Percentiles rank a stretch among this genome's conserved stretches.
Evolutionary conservation across 1,284 basidiomycete species (phyloP).

Genomic region (Peniophora sp.): DNA sequence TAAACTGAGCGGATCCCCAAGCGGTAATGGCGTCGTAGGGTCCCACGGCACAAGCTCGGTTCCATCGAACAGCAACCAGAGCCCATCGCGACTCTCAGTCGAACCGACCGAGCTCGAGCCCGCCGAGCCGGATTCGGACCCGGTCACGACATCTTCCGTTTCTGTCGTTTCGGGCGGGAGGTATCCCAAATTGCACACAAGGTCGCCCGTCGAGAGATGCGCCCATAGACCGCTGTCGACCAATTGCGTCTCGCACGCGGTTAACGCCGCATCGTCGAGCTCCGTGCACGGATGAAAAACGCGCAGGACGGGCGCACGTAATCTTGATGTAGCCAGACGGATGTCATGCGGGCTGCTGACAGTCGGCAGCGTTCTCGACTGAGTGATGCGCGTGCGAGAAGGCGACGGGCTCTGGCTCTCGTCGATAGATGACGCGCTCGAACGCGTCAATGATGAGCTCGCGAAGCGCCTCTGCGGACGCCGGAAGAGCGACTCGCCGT

Average conservation of each 20-base stretch:
- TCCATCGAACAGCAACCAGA: slow-evolving; percentile 69
- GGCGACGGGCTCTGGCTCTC: slow-evolving; percentile 26
- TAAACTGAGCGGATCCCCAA: slow-evolving; percentile 47
- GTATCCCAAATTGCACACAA: slow-evolving; percentile 72
- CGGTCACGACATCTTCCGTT: slow-evolving; percentile 3
- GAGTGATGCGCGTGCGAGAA: slow-evolving; percentile 10
- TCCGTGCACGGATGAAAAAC: slow-evolving; percentile 64
- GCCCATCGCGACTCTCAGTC: neutral
- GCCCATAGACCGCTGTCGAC: slow-evolving; percentile 56
- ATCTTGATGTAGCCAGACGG: slow-evolving; percentile 46
- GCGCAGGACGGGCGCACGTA: slow-evolving; percentile 63
- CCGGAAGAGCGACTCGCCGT: slow-evolving; percentile 28
- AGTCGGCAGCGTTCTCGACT: slow-evolving; percentile 9
- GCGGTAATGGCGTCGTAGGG: slow-evolving; percentile 41
- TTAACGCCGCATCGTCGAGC: slow-evolving; percentile 40
- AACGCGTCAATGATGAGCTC: slow-evolving; percentile 33
- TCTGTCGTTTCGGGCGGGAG: slow-evolving; percentile 33
- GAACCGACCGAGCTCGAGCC: slow-evolving; percentile 1
- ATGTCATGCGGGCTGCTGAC: slow-evolving; percentile 52
- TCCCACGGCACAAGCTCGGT: slow-evolving; percentile 45
- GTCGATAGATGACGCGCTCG: slow-evolving; percentile 30
- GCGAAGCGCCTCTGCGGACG: slow-evolving; percentile 29
- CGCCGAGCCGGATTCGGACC: slow-evolving; percentile 1
- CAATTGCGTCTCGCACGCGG: slow-evolving; percentile 58
- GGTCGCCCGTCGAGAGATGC: slow-evolving; percentile 62